These are phyloP conservation scores for Carex sylvatica DNA, from an alignment of 202 grass and related monocot species.

Conservation along the genomic window DNA sequence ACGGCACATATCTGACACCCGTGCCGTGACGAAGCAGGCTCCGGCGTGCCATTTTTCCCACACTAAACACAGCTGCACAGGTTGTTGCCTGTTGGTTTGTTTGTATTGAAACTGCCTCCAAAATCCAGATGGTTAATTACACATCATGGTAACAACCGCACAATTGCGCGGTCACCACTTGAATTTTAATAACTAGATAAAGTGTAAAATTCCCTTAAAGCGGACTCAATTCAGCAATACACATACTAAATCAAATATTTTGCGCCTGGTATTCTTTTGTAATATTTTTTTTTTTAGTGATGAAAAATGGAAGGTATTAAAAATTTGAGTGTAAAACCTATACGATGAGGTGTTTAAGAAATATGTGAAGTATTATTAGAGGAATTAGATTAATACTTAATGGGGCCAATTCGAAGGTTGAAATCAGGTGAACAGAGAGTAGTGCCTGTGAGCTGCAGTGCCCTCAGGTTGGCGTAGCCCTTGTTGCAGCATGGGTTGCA, in stretches of 20 bases:
- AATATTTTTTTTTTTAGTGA: neutral
- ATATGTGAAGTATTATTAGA: neutral
- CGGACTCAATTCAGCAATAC: neutral
- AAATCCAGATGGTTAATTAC: too few species aligned
- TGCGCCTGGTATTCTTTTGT: neutral
- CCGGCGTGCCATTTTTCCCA: too few species aligned
- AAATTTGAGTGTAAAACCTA: neutral
- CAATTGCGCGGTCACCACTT: constrained; percentile 27
- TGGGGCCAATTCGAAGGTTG: neutral
- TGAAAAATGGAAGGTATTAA: neutral
- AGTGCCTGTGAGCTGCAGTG: neutral
- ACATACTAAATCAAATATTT: constrained; percentile 4
- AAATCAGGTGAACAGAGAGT: neutral
- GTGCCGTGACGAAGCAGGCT: too few species aligned
- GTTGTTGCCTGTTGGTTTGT: too few species aligned
- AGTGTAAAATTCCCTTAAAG: neutral
- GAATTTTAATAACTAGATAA: neutral
- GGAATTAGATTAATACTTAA: neutral
- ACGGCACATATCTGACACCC: too few species aligned
- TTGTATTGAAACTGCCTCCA: too few species aligned
- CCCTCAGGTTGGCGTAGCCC: neutral
- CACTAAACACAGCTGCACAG: too few species aligned
- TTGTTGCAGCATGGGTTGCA: neutral
- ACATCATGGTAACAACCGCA: too few species aligned
- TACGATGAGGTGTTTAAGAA: neutral